Evolutionary conservation across 371 early-diverging fungal genomes (phyloP).

Genomic region (Mucor velutinosus): DNA sequence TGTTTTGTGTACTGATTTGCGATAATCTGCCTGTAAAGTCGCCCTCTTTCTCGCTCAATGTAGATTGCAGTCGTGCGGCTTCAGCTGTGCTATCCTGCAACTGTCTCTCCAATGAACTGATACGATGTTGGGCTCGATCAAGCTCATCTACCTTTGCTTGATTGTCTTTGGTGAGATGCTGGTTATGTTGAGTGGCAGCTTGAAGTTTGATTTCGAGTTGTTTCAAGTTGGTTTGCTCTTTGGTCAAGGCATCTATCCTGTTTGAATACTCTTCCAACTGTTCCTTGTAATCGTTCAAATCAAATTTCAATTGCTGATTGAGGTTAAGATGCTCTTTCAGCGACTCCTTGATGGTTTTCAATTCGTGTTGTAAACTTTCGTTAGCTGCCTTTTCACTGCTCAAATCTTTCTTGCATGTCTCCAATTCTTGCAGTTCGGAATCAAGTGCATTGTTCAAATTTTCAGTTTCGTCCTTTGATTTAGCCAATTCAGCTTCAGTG

Average conservation of each 20-base stretch:
- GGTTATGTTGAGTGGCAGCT: not conserved
- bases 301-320: not conserved
- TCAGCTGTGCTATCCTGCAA: not conserved
- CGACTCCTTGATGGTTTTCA: not conserved
- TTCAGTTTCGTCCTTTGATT: not conserved
- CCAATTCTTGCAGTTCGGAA: not conserved
- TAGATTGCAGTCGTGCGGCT: not conserved
- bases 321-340: not conserved
- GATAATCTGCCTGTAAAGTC: not conserved
- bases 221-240: not conserved
- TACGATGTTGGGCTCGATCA: not conserved
- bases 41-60: not conserved
- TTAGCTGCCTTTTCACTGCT: not conserved
- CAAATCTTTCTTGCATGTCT: not conserved
- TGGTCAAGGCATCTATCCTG: not conserved
- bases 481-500: not conserved
- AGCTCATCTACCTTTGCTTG: not conserved
- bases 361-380: not conserved
- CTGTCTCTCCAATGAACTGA: not conserved
- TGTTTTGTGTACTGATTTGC: not conserved
- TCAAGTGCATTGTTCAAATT: not conserved
- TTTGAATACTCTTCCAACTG: not conserved
- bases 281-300: not conserved
- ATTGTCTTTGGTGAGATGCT: not conserved
- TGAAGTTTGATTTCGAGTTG: not conserved